Evolutionary conservation across 805 yeast species (phyloP).

Genomic region (Starmerella apicola): DNA sequence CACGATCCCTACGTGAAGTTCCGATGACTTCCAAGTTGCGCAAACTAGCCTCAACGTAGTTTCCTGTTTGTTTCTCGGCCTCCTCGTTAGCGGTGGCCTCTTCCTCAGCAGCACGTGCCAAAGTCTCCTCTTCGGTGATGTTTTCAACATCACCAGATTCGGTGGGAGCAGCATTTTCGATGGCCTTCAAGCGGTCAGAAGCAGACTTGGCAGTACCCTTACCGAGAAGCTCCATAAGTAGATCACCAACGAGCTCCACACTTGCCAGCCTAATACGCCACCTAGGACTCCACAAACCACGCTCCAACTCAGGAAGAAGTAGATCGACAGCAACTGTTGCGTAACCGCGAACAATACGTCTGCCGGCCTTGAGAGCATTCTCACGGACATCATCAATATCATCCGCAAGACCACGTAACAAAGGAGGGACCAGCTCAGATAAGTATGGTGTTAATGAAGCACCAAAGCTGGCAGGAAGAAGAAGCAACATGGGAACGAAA

Average conservation of each 20-base stretch:
- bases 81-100: conserved; percentile 22
- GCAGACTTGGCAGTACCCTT: conserved; percentile 26
- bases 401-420: conserved; percentile 84
- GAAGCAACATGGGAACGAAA: conserved; percentile 76
- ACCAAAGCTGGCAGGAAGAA: conserved; percentile 78
- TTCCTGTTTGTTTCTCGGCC: conserved; percentile 27
- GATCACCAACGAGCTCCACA: conserved; percentile 89
- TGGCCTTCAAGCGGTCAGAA: conserved; percentile 24
- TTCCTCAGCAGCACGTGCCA: conserved; percentile 28
- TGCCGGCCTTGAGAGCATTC: conserved; percentile 81
- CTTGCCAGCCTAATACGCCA: conserved; percentile 85
- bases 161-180: conserved; percentile 22
- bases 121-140: conserved; percentile 35
- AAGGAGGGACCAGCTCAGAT: conserved; percentile 76
- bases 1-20: conserved; percentile 72
- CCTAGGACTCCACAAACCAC: conserved; percentile 69
- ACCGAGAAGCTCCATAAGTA: conserved; percentile 88
- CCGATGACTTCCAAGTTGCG: conserved; percentile 58
- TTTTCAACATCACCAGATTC: conserved; percentile 45
- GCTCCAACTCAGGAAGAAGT: conserved; percentile 84
- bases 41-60: conserved; percentile 13
- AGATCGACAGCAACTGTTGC: conserved; percentile 88
- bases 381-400: conserved; percentile 75
- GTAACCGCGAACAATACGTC: conserved; percentile 79
- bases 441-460: conserved; percentile 86